Percentiles rank a stretch among this genome's conserved stretches.
Conservation (phyloP, 768 basidiomycete genomes). For the Holtermanniella nyarrowii region DNA sequence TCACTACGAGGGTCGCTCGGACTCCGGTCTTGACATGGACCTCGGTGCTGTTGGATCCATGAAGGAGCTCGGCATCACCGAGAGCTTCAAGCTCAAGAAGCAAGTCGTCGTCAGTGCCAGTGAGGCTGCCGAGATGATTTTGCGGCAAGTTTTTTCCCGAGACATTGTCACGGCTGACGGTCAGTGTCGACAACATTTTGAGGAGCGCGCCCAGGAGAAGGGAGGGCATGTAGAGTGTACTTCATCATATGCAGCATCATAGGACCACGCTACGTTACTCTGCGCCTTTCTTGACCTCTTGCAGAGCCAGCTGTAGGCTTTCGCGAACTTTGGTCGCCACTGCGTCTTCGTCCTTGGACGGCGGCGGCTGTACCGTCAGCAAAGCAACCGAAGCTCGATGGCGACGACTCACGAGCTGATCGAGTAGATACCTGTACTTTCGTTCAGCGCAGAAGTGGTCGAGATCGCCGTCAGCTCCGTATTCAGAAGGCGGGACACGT, state of each 20-base stretch:
- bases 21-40: conserved; percentile 95
- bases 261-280: background rate
- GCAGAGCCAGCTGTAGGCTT: background rate
- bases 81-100: conserved; percentile 93
- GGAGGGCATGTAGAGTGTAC: conserved; percentile 45
- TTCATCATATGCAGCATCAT: background rate
- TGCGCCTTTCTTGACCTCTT: background rate
- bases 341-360: background rate
- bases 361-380: background rate
- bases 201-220: conserved; percentile 73
- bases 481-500: background rate
- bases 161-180: conserved; percentile 1
- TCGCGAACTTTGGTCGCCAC: background rate
- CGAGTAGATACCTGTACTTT: background rate
- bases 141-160: conserved; percentile 50
- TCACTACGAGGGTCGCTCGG: conserved; percentile 76
- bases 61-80: conserved; percentile 76
- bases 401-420: background rate
- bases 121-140: conserved; percentile 97
- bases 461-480: background rate
- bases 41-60: conserved; percentile 75
- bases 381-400: background rate
- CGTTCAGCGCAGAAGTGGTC: too few relatives aligned
- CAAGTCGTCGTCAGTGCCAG: conserved; percentile 90
- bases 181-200: conserved; percentile 83